phyloP scores from a whole-genome alignment of 2,329 filamentous ascomycete species.

The Cladosporium oxysporum region DNA sequence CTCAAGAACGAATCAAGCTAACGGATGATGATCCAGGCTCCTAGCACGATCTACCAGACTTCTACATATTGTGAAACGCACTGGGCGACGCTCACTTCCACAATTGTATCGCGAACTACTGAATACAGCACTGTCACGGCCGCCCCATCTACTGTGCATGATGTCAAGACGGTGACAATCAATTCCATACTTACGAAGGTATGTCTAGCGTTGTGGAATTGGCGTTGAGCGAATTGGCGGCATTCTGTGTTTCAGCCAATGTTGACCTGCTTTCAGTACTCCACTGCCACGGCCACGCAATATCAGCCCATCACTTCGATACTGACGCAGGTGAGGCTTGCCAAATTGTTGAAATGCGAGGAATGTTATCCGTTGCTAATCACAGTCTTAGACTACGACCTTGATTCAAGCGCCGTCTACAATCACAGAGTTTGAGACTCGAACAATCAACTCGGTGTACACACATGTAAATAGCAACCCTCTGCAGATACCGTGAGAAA shows the following conservation, averaged over 20 bases:
- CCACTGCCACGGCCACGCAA: background rate
- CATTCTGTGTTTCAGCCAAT: background rate
- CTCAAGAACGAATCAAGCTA: background rate
- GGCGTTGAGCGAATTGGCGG: background rate
- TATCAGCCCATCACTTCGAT: background rate
- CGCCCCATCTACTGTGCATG: background rate
- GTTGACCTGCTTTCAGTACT: background rate
- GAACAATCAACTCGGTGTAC: background rate
- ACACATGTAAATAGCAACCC: background rate
- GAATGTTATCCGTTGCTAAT: background rate
- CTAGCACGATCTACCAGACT: slow-evolving; percentile 8
- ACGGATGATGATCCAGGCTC: slow-evolving; percentile 1
- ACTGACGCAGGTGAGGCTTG: background rate
- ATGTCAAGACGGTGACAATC: background rate
- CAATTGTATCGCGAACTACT: background rate
- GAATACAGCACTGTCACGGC: background rate
- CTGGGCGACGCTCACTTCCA: slow-evolving; percentile 10
- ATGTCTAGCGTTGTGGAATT: background rate
- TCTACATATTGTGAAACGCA: slow-evolving; percentile 1
- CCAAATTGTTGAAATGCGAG: background rate
- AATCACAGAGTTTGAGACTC: background rate
- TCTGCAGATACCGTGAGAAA: background rate
- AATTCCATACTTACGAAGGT: slow-evolving; percentile 11
- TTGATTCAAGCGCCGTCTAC: background rate
- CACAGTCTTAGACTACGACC: background rate